Evolutionary conservation across 495 filamentous ascomycete genomes (phyloP), one percentile per base, ranked within the genome.

Genomic region (Penicillium ucsense): DNA sequence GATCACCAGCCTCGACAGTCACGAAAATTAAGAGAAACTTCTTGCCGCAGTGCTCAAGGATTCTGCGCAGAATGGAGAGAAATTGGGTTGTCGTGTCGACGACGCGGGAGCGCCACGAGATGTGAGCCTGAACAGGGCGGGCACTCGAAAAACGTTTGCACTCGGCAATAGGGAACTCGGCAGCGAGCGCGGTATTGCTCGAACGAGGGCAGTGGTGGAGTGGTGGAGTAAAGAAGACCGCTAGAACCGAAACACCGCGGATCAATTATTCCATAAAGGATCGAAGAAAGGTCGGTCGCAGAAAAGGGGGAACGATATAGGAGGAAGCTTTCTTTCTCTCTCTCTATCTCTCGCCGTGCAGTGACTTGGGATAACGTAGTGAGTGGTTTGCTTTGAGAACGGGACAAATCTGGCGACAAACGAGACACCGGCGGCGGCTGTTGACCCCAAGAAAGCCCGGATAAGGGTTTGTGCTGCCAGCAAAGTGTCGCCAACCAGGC

Each of bases 201-300:
- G 35, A 8, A 11, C 29, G 20, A 28, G 43, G 10, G 39, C 20
- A 10, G 40, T 48, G 45, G 40, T 41, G 33, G 36, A 10, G 40
- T 48, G 45, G 40, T 41, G 33, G 36, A 48, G 28, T 28, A 11
- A 48, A 35, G 43, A 43, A 41, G 3, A 11, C 45, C 40, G 8
- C 44, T 47, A 34, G 36, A 41, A 50, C 28, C 38, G 43, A 52
- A 48, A 45, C 41, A 31, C 47, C 31, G 30, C 31, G 27, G 51
- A 39, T 37, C 33, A 39, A 44, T 43, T 49, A 52, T 46, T 42
- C 40, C 46, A 46, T 48, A 40, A 37, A 47, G 48, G 29, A 12
- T 30, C 41, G 35, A 20, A 39, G 46, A 20, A 20, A 20, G 20
- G 20, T 20, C 20, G 20, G 20, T 20, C 20, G 20, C 20, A 20